phyloP scores from a whole-genome alignment of 1,284 basidiomycete genomes.

The Thecaphora thlaspeos region DNA sequence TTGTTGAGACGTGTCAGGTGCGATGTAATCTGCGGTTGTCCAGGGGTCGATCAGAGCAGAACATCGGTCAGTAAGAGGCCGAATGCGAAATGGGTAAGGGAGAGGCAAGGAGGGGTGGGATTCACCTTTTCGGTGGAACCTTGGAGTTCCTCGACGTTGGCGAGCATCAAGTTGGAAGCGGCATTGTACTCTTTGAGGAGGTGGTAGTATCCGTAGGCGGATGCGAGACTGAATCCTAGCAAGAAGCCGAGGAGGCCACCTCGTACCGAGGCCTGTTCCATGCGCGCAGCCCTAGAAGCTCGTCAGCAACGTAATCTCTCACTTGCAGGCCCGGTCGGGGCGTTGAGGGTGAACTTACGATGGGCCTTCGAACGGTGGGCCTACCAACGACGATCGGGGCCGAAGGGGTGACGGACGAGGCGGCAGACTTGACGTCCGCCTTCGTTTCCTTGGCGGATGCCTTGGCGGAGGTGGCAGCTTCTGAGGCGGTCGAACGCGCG shows the following conservation, averaged over 20 bases:
- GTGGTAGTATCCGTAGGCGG: slow-evolving; percentile 80
- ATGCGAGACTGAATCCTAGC: slow-evolving; percentile 75
- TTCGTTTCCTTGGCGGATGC: slow-evolving; percentile 11
- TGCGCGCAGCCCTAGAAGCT: too few relatives aligned
- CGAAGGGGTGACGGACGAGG: slow-evolving; percentile 14
- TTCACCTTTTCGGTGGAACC: slow-evolving; percentile 74
- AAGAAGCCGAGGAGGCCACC: slow-evolving; percentile 73
- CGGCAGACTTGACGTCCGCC: background rate
- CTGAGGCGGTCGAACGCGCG: slow-evolving; percentile 15
- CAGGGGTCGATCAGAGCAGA: too few relatives aligned
- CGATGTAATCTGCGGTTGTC: slow-evolving; percentile 27
- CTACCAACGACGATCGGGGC: slow-evolving; percentile 21
- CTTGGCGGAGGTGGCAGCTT: slow-evolving; percentile 14
- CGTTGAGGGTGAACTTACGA: slow-evolving; percentile 4
- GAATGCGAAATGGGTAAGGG: background rate
- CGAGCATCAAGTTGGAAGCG: slow-evolving; percentile 76
- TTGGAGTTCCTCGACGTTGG: slow-evolving; percentile 82
- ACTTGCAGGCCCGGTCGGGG: too few relatives aligned
- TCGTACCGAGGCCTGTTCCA: slow-evolving; percentile 20
- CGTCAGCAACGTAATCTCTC: too few relatives aligned
- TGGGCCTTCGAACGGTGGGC: slow-evolving; percentile 26
- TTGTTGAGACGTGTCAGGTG: slow-evolving; percentile 34
- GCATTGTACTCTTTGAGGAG: slow-evolving; percentile 84
- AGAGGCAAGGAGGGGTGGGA: background rate
- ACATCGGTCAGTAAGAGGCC: too few relatives aligned